Evolutionary conservation across 75 land plant species (phyloP), one percentile per base, ranked within the genome.

Genomic region (Selaginella tamariscina): DNA sequence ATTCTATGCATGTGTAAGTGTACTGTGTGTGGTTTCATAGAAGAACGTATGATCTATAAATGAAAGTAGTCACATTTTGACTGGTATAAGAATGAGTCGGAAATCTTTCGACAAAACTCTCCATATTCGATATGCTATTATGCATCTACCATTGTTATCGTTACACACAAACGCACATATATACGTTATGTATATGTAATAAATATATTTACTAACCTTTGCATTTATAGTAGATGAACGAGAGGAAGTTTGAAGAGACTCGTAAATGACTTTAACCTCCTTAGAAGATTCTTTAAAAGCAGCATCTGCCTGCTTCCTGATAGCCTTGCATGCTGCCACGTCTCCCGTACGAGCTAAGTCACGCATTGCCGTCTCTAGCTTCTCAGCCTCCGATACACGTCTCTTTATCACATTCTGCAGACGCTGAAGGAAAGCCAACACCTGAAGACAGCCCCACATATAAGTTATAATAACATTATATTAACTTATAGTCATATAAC

Each of bases 321-420:
- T 81, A 31, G 85, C 78, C 79, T 94, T 94, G 63, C 98, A 90
- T 27, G 81, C 66, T 64, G 86, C 86, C 29, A 87, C 87, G 72
- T 94, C 95, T 11, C 98, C 98, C 9, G 91, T 82, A 62, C 96
- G 74, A 2, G 91, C 86, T 24, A 94, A 83, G 60, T 94, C 98
- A 24, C 76, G 84, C 54, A 94, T 66, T 27, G 98, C 86, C 33
- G 88, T 81, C 56, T 89, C 98, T 30, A 90, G 75, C 54, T 84
- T 91, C 33, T 90, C 96, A 68, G 82, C 85, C 5, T 82, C 71
- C 0, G 26, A 39, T 27, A 72, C 28, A 64, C 88, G 73, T 28
- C 87, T 84, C 55, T 68, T 65, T 54, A 94, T 76, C 49, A 87
- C 67, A 71, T 69, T 87, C 57, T 80, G 82, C 2, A 90, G 30